Base-by-base conservation (phyloP, 148 eudicot species). In the Persicaria tinctoria region DNA sequence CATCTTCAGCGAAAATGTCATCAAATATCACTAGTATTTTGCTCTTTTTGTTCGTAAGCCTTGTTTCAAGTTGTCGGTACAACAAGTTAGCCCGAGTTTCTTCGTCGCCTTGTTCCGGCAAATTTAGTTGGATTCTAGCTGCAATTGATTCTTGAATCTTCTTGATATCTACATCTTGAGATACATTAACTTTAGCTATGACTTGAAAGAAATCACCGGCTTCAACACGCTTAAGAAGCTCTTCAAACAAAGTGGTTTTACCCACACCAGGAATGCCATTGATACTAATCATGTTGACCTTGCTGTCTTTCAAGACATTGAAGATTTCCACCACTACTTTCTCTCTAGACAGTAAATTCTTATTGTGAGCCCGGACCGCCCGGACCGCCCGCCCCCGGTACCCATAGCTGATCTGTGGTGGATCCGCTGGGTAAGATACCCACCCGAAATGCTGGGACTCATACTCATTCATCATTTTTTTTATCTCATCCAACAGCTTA, bases 141-240 rank as follows among this genome's bases (percentile, higher is more conserved):
- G 68, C 68, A 62, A 62, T 62, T 62, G 68, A 62, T 27, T 14
- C 45, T 62, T 62, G 68, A 32, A 62, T 62, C 45, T 10, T 62
- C 44, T 62, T 62, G 3, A 62, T 27, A 62, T 62, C 68, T 32
- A 13, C 16, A 23, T 16, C n/a, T 62, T 62, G n/a, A 62, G 68
- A 62, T 4, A 62, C 46, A 32, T 62, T 16, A 27, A 62, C n/a
- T 62, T 62, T 62, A 6, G 68, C 46, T 62, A 62, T 32, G 27
- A 62, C n/a, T 62, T 62, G 68, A 62, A 62, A 62, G 0, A 27
- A 23, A 4, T 10, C 68, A 62, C 11, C 68, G 12, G 45, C 68
- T 62, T 62, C 68, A 62, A 62, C 68, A 62, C 68, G 68, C 68
- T 62, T 62, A 62, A 62, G n/a, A 62, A 62, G 68, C 68, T 62